These are phyloP conservation scores for Camillea tinctor DNA, from an alignment of 2,329 filamentous ascomycete genomes.

Conservation along the genomic window DNA sequence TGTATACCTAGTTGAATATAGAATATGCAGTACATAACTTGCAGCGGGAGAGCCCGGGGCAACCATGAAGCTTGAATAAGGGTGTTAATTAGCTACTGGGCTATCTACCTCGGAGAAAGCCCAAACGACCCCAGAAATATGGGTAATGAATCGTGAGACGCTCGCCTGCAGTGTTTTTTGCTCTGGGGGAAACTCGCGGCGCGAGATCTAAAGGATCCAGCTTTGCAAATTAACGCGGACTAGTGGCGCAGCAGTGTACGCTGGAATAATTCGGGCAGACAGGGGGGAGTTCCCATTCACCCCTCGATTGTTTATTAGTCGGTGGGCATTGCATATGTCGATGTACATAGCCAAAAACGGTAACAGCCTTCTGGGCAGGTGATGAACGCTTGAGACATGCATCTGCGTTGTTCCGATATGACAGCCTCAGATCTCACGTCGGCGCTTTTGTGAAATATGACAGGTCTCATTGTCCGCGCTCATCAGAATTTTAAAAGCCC, in stretches of 20 bases:
- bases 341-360: slow-evolving; percentile 24
- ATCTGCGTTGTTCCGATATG: slow-evolving; percentile 30
- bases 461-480: slow-evolving; percentile 23
- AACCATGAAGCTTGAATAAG: background rate
- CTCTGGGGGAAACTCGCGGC: background rate
- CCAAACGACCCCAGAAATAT: background rate
- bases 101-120: background rate
- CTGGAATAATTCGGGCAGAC: background rate
- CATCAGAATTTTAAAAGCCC: slow-evolving; percentile 14
- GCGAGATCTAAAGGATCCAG: background rate
- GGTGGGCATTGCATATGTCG: slow-evolving; percentile 6
- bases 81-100: background rate
- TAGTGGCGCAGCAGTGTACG: background rate
- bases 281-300: background rate
- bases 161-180: background rate
- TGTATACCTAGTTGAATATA: background rate
- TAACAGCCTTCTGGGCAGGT: slow-evolving; percentile 23
- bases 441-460: slow-evolving; percentile 23
- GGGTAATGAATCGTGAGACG: background rate
- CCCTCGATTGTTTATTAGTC: background rate
- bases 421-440: slow-evolving; percentile 26
- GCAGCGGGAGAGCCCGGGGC: background rate
- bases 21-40: background rate
- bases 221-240: background rate
- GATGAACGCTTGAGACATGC: slow-evolving; percentile 28